phyloP scores from a whole-genome alignment of 768 basidiomycete species.

The Grammothele lineata region DNA sequence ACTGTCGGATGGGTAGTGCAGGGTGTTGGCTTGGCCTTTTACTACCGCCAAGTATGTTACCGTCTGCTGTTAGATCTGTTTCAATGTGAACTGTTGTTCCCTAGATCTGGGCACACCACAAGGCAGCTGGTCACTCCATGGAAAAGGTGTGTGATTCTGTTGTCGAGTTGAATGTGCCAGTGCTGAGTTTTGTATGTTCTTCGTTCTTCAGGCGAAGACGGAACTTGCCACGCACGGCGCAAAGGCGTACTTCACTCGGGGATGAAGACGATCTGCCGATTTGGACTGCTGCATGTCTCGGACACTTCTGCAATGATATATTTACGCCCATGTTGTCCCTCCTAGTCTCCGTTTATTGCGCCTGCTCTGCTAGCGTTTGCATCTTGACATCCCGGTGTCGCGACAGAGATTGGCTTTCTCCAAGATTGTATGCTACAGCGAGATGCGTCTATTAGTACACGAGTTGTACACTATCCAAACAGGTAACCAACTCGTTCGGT shows the following conservation, averaged over 20 bases:
- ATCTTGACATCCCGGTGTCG: not conserved
- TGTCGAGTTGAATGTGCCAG: not conserved
- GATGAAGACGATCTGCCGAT: too few species aligned
- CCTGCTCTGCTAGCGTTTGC: not conserved
- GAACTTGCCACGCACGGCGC: slow-evolving; percentile 84
- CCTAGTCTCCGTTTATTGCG: too few species aligned
- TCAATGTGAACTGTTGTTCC: slow-evolving; percentile 11
- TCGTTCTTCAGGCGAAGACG: slow-evolving; percentile 59
- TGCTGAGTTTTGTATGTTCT: slow-evolving; percentile 10
- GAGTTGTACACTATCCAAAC: slow-evolving; percentile 12
- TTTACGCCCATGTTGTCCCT: too few species aligned
- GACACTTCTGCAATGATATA: too few species aligned
- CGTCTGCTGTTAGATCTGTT: slow-evolving; percentile 9
- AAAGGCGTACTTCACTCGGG: slow-evolving; percentile 83
- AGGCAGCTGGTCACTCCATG: slow-evolving; percentile 81
- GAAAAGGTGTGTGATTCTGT: slow-evolving; percentile 53
- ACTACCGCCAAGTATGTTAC: slow-evolving; percentile 73
- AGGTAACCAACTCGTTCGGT: slow-evolving; percentile 9
- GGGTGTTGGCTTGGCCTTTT: slow-evolving; percentile 74
- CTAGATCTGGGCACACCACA: slow-evolving; percentile 77
- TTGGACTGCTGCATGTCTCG: not conserved
- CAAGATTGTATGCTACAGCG: slow-evolving; percentile 2
- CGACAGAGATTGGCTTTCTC: too few species aligned
- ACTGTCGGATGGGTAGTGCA: slow-evolving; percentile 88
- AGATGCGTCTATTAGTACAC: slow-evolving; percentile 2